Evolutionary conservation across 306 rosid genomes (phyloP), one percentile per base, ranked within the genome.

Genomic region (Cucurbita pepo): DNA sequence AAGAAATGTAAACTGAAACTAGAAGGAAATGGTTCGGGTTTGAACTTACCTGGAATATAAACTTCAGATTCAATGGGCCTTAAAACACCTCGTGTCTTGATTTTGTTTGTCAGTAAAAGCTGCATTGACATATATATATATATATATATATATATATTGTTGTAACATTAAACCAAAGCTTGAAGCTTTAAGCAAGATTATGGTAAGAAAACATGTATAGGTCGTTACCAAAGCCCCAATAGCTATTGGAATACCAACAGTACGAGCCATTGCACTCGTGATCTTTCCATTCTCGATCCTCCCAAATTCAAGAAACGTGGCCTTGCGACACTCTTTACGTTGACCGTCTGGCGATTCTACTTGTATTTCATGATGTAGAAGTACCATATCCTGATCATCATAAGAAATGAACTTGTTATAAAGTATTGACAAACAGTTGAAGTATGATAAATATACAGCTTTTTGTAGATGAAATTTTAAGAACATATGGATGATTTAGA

Each of bases 261-360:
- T 94, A 75, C 85, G 91, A 63, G 98, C 96, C 98, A 94, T 94
- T 66, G 98, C 97, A 47, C 83, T 85, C 5, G 86, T 85, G 79
- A 80, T 80, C 69, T 86, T 87, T 75, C 96, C 97, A 61, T 85
- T 77, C 51, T 11, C 4, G 15, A 76, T 82, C 76, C 62, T 86
- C 64, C 98, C 98, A 77, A 85, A 94, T 85, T 94, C 96, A 77
- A 94, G 84, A 79, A 94, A 84, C 47, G 97, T 91, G 52, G 95
- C 96, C 56, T 79, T 85, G n/a, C 83, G 97, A 18, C 82, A 88
- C 83, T 91, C 91, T 41, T 70, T 81, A 6, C 22, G 64, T 76
- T 86, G 81, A 71, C 74, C 71, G 44, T 84, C 91, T 3, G 96
- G 91, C 72, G 82, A 87, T 64, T 86, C 97, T 76, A 87, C 66